A percentile compares a stretch with the other conserved stretches of the same genome.
Conservation (phyloP, 176 grass and related monocot genomes). For the Juncus effusus region DNA sequence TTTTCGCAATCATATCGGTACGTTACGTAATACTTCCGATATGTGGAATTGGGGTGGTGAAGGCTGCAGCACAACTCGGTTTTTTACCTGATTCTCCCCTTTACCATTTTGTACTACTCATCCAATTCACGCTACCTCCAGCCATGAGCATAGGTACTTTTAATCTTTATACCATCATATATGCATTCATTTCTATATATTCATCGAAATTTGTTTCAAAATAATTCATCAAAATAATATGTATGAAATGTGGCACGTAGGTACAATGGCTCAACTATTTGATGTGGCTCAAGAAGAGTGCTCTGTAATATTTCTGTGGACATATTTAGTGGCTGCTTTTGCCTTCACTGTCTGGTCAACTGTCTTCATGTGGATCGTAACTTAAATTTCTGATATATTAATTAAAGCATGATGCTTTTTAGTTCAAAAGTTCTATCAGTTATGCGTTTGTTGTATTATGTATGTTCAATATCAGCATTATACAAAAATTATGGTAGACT, state of each 20-base stretch:
- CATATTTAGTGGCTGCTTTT: constrained; percentile 17
- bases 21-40: constrained; percentile 37
- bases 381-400: neutral
- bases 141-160: constrained; percentile 48
- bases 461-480: no score
- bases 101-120: constrained; percentile 48
- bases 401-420: no score
- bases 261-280: constrained; percentile 35
- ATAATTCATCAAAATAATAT: neutral
- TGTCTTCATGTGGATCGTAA: constrained; percentile 21
- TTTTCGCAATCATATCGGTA: constrained; percentile 34
- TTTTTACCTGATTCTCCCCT: constrained; percentile 57
- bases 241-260: neutral
- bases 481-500: no score
- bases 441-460: no score
- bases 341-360: constrained; percentile 30
- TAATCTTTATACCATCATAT: neutral
- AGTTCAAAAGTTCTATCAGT: no score
- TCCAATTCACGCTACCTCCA: constrained; percentile 54
- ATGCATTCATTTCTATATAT: neutral
- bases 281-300: constrained; percentile 34
- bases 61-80: constrained; percentile 37
- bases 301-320: constrained; percentile 35
- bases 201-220: neutral
- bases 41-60: constrained; percentile 44